Conservation (phyloP, 2,329 filamentous ascomycete species). For the Epichloe aotearoae region DNA sequence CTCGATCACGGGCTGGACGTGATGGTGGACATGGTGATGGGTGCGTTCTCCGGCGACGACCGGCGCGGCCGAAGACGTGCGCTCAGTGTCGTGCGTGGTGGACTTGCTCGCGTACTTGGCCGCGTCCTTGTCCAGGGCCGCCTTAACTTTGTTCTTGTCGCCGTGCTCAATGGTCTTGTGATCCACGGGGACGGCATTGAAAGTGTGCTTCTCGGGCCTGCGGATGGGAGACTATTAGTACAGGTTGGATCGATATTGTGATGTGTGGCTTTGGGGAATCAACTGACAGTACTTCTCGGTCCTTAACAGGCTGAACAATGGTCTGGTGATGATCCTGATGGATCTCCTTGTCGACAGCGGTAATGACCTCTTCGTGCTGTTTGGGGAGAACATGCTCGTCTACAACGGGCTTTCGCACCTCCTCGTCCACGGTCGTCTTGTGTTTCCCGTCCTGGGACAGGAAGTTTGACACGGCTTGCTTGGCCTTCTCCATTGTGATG, state of each 20-base stretch:
- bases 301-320: conserved; percentile 47
- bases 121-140: conserved; percentile 37
- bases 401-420: conserved; percentile 44
- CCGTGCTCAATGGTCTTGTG: conserved; percentile 50
- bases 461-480: conserved; percentile 47
- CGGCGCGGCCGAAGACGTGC: conserved; percentile 14
- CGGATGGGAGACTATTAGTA: too few species aligned
- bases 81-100: conserved; percentile 17
- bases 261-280: neutral
- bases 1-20: conserved; percentile 56
- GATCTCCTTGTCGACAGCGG: conserved; percentile 53
- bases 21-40: conserved; percentile 45
- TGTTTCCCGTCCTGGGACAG: conserved; percentile 49
- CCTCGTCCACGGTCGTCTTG: conserved; percentile 58
- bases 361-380: conserved; percentile 47
- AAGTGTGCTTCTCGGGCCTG: conserved; percentile 47
- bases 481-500: conserved; percentile 47
- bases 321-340: conserved; percentile 64
- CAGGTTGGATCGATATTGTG: too few species aligned
- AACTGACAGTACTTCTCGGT: conserved; percentile 29
- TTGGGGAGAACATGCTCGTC: conserved; percentile 47
- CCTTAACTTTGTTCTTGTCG: conserved; percentile 32
- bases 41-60: conserved; percentile 17
- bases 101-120: conserved; percentile 17
- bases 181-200: conserved; percentile 45